A percentile compares a stretch with the other conserved stretches of the same genome.
Conservation (phyloP, 148 eudicot species). For the Vaccinium macrocarpon region DNA sequence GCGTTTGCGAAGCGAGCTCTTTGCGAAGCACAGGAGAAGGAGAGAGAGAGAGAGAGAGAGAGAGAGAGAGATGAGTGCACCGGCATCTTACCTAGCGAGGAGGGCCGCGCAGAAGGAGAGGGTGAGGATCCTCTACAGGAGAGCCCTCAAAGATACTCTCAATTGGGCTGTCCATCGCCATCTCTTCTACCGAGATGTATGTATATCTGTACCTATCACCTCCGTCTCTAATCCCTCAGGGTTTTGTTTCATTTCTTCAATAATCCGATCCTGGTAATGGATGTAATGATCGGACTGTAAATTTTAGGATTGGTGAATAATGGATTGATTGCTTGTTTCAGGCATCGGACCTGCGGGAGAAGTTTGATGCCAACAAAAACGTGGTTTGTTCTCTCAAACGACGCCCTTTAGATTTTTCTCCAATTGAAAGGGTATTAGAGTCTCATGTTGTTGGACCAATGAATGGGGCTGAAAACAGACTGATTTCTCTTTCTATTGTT, state of each 20-base stretch:
- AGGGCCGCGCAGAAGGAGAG: constrained; percentile 89
- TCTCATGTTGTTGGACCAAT: background rate
- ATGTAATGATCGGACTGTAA: background rate
- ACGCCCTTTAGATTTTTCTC: background rate
- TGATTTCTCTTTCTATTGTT: background rate
- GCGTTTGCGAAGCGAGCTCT: background rate
- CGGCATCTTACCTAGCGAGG: constrained; percentile 65
- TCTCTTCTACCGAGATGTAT: constrained; percentile 86
- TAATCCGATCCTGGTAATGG: constrained; percentile 6
- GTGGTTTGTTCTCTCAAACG: constrained; percentile 47
- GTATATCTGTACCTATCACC: background rate
- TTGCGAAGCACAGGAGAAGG: background rate
- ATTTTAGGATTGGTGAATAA: background rate
- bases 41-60: constrained; percentile 22
- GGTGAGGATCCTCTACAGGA: constrained; percentile 73
- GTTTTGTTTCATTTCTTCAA: constrained; percentile 11
- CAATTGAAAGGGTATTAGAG: background rate
- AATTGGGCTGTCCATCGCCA: constrained; percentile 99
- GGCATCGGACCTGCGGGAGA: constrained; percentile 86
- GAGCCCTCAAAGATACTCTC: constrained; percentile 82
- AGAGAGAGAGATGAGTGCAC: constrained; percentile 46
- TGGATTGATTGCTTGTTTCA: constrained; percentile 25
- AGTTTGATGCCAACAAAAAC: constrained; percentile 72
- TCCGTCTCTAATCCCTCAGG: constrained; percentile 15
- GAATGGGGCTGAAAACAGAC: background rate